phyloP scores from a whole-genome alignment of 106 monocot genomes.

The Dioscorea zingiberensis region DNA sequence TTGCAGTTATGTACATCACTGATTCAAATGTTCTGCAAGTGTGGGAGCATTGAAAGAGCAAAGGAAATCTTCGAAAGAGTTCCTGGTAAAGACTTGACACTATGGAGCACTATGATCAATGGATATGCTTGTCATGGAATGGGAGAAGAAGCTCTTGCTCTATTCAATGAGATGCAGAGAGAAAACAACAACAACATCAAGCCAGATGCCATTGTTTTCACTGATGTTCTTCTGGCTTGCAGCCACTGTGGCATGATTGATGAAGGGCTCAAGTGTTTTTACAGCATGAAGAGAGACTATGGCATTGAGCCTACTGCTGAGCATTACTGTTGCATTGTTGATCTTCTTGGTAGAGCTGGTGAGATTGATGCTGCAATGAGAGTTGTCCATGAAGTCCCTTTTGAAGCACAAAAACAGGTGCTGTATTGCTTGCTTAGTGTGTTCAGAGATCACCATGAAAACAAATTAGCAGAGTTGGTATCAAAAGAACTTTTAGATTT shows the following conservation, averaged over 20 bases:
- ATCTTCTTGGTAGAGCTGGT: conserved; percentile 35
- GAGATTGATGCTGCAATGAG: conserved; percentile 16
- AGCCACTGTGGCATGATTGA: conserved; percentile 32
- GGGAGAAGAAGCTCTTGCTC: conserved; percentile 25
- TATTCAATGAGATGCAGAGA: conserved; percentile 31
- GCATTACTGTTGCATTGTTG: conserved; percentile 46
- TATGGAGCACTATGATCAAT: conserved; percentile 29
- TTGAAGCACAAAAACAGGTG: conserved; percentile 14
- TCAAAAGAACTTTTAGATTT: conserved; percentile 1
- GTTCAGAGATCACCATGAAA: conserved; percentile 11
- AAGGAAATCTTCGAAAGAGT: conserved; percentile 12
- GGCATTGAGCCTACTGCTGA: conserved; percentile 27
- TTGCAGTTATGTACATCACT: conserved; percentile 19
- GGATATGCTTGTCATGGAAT: conserved; percentile 23
- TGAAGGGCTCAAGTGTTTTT: conserved; percentile 31
- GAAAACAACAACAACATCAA: conserved; percentile 9
- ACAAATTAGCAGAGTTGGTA: neutral
- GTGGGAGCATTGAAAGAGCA: conserved; percentile 23
- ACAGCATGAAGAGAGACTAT: conserved; percentile 25
- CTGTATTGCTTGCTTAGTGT: conserved; percentile 30
- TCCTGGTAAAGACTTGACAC: conserved; percentile 4
- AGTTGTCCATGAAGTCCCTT: conserved; percentile 17
- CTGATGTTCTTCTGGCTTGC: conserved; percentile 29
- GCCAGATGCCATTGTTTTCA: conserved; percentile 36
- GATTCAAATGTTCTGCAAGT: conserved; percentile 30